Evolutionary conservation across 331 rosid species (phyloP).

Genomic region (Phaseolus coccineus): DNA sequence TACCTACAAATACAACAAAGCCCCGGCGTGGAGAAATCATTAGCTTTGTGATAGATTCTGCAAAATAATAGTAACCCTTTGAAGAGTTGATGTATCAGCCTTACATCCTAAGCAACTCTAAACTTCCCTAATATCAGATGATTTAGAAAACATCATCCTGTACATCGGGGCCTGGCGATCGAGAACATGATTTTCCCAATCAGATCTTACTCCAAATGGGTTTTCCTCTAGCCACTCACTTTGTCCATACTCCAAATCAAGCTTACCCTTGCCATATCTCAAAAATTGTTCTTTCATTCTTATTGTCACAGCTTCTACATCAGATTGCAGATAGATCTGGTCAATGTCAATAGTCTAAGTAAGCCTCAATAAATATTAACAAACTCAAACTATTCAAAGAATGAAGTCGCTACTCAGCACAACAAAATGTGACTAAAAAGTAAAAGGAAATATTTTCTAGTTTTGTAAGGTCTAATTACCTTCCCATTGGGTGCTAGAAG

Average conservation of each 20-base stretch:
- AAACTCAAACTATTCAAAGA: slow-evolving; percentile 28
- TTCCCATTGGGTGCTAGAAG: slow-evolving; percentile 71
- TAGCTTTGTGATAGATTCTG: slow-evolving; percentile 7
- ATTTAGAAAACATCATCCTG: slow-evolving; percentile 75
- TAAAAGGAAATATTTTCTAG: no score
- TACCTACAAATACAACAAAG: slow-evolving; percentile 3
- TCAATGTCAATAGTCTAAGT: slow-evolving; percentile 38
- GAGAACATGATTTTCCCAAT: slow-evolving; percentile 91
- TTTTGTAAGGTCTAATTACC: slow-evolving; percentile 51
- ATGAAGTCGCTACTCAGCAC: slow-evolving; percentile 7
- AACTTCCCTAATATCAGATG: slow-evolving; percentile 42
- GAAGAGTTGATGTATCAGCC: slow-evolving; percentile 2
- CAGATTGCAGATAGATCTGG: slow-evolving; percentile 93
- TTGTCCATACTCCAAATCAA: slow-evolving; percentile 53
- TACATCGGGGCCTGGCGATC: slow-evolving; percentile 82
- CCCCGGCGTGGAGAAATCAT: slow-evolving; percentile 26
- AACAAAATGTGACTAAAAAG: background rate
- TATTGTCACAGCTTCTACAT: slow-evolving; percentile 68
- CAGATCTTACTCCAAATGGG: slow-evolving; percentile 80
- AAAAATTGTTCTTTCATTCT: slow-evolving; percentile 81
- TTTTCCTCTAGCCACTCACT: slow-evolving; percentile 83
- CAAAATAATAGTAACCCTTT: slow-evolving; percentile 27
- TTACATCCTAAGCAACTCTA: slow-evolving; percentile 27
- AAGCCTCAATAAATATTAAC: slow-evolving; percentile 12
- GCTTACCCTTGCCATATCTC: slow-evolving; percentile 73